These are phyloP conservation scores for Arthroderma sp. DNA, from an alignment of 2,329 filamentous ascomycete genomes.

Conservation along the genomic window DNA sequence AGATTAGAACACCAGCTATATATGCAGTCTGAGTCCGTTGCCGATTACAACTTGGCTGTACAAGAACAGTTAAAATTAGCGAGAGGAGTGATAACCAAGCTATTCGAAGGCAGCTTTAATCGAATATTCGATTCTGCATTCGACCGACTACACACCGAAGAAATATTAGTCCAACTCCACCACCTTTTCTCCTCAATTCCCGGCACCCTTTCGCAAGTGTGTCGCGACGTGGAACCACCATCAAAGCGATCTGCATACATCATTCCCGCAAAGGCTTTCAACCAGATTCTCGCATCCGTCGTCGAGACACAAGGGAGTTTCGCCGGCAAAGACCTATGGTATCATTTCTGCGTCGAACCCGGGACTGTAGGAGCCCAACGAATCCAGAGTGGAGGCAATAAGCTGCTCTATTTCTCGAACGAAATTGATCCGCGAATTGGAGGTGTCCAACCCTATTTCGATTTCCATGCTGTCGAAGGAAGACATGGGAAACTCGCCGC, in stretches of 20 bases:
- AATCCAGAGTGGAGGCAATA: conserved; percentile 1
- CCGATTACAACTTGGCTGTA: conserved; percentile 5
- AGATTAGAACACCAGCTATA: conserved; percentile 15
- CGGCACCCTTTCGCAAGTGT: conserved; percentile 19
- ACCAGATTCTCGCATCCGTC: conserved; percentile 41
- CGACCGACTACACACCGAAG: conserved; percentile 1
- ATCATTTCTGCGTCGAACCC: conserved; percentile 33
- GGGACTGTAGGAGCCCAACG: conserved; percentile 12
- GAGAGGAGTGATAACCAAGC: conserved; percentile 20
- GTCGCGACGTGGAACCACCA: conserved; percentile 14
- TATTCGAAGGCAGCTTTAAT: conserved; percentile 25
- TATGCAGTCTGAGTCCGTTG: neutral
- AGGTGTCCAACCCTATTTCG: neutral
- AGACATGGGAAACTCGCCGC: conserved; percentile 18
- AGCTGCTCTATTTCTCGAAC: neutral
- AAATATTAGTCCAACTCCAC: conserved; percentile 18
- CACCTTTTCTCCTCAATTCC: conserved; percentile 21
- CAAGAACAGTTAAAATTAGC: conserved; percentile 15
- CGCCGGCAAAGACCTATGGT: conserved; percentile 36
- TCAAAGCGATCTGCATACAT: conserved; percentile 6
- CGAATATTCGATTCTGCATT: conserved; percentile 7
- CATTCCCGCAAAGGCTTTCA: conserved; percentile 34
- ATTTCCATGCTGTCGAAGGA: conserved; percentile 13
- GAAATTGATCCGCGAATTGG: neutral
- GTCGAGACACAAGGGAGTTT: conserved; percentile 36